Conservation (phyloP, 257 asterid genomes). For the Solanum pennellii region DNA sequence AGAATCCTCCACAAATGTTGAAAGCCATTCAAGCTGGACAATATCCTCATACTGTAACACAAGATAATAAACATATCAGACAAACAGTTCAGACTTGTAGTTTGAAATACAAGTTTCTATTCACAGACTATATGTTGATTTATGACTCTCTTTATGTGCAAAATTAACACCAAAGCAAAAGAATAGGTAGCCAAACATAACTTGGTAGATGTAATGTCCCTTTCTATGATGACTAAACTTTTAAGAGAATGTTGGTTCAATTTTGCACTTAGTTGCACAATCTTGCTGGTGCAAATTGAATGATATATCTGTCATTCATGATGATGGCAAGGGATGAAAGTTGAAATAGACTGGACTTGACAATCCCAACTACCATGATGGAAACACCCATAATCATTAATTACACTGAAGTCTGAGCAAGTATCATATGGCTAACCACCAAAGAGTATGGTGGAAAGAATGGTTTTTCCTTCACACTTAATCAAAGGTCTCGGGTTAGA, state of each 20-base stretch:
- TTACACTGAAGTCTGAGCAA: background rate
- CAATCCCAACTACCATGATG: background rate
- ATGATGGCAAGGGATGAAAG: background rate
- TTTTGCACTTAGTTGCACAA: background rate
- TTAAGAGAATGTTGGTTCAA: background rate
- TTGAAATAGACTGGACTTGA: background rate
- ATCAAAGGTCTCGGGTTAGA: background rate
- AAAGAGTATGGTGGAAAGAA: background rate
- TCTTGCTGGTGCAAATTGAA: background rate
- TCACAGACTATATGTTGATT: background rate
- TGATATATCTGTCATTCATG: background rate
- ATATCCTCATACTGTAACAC: slow-evolving; percentile 70
- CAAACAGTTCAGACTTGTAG: background rate
- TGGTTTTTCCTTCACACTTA: background rate
- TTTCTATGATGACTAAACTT: background rate
- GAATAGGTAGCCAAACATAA: background rate
- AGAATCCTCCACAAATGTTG: slow-evolving; percentile 74
- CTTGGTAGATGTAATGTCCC: background rate
- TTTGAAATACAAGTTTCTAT: background rate
- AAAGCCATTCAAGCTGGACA: slow-evolving; percentile 48
- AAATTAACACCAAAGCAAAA: background rate
- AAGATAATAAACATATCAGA: background rate
- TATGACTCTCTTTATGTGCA: background rate
- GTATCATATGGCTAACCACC: background rate
- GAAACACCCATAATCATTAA: background rate